Evolutionary conservation across 2,329 filamentous ascomycete genomes (phyloP).

Genomic region (Arthrinium puccinioides): DNA sequence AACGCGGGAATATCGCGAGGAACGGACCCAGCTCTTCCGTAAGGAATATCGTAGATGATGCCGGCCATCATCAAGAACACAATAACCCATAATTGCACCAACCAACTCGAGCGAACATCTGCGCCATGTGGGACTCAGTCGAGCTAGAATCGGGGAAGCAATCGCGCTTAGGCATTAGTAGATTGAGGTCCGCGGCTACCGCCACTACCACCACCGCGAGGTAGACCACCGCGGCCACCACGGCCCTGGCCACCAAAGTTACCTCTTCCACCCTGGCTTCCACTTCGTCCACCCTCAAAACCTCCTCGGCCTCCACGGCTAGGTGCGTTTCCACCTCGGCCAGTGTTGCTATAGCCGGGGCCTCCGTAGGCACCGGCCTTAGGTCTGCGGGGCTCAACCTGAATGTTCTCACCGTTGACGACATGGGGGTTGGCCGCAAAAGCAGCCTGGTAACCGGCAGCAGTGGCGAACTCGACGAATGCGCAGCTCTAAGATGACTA

Average conservation of each 20-base stretch:
- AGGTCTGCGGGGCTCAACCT: conserved; percentile 82
- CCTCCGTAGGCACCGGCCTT: conserved; percentile 65
- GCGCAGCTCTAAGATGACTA: conserved; percentile 98
- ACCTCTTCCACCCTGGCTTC: conserved; percentile 58
- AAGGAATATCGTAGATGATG: not conserved
- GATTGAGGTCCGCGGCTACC: conserved; percentile 52
- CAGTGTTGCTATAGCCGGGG: conserved; percentile 54
- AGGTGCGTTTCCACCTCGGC: conserved; percentile 54
- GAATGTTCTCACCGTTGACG: conserved; percentile 74
- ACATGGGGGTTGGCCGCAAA: conserved; percentile 78
- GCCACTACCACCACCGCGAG: conserved; percentile 54
- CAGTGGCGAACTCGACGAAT: conserved; percentile 85
- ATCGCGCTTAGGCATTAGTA: conserved; percentile 44
- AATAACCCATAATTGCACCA: not conserved
- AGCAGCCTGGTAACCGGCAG: conserved; percentile 76
- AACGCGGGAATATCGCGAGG: not conserved
- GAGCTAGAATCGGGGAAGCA: not conserved
- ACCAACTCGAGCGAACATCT: not conserved
- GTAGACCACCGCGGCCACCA: conserved; percentile 60
- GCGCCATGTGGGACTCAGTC: not conserved
- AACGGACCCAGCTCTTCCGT: not conserved
- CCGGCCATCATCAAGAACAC: not conserved
- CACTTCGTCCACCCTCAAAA: conserved; percentile 50
- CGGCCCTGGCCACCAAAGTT: conserved; percentile 62
- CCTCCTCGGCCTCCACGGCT: conserved; percentile 59